A percentile compares a stretch with the other conserved stretches of the same genome.
Conservation (phyloP, 495 filamentous ascomycete species). For the Lepidopterella palustris region DNA sequence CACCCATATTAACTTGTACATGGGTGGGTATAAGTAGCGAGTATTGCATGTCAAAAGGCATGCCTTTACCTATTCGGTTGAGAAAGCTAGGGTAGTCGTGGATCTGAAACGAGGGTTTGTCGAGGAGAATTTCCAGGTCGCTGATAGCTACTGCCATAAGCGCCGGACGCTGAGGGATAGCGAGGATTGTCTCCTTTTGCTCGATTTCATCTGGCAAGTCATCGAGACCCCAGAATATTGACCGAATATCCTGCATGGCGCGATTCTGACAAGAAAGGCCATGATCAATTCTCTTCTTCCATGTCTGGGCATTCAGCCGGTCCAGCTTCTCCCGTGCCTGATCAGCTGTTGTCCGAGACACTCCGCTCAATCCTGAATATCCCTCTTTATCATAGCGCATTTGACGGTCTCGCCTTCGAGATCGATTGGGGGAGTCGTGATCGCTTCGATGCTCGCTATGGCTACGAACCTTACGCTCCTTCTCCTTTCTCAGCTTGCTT, state of each 20-base stretch:
- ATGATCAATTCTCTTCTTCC: constrained; percentile 85
- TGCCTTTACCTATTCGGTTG: constrained; percentile 85
- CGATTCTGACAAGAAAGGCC: constrained; percentile 61
- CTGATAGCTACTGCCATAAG: constrained; percentile 74
- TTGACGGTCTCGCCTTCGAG: constrained; percentile 39
- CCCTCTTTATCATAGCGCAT: constrained; percentile 80
- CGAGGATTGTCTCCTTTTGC: constrained; percentile 77
- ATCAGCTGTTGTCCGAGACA: constrained; percentile 60
- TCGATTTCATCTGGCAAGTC: constrained; percentile 72
- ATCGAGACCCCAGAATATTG: constrained; percentile 76
- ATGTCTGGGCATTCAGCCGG: constrained; percentile 76
- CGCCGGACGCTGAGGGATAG: constrained; percentile 78
- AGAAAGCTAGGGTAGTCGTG: constrained; percentile 75
- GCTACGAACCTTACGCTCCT: constrained; percentile 22
- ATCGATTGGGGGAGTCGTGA: constrained; percentile 38
- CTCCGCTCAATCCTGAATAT: constrained; percentile 58
- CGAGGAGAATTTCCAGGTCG: constrained; percentile 77
- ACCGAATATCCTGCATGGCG: constrained; percentile 70
- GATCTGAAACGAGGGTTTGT: constrained; percentile 88
- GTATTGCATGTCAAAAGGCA: constrained; percentile 87
- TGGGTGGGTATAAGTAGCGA: constrained; percentile 83
- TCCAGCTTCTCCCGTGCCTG: constrained; percentile 71
- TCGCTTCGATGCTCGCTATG: constrained; percentile 37
- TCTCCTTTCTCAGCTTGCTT: constrained; percentile 21
- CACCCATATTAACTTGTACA: constrained; percentile 84